Percentiles rank a stretch among this genome's conserved stretches.
Evolutionary conservation across 75 land plant species (phyloP).

Genomic region (Selaginella tamariscina): DNA sequence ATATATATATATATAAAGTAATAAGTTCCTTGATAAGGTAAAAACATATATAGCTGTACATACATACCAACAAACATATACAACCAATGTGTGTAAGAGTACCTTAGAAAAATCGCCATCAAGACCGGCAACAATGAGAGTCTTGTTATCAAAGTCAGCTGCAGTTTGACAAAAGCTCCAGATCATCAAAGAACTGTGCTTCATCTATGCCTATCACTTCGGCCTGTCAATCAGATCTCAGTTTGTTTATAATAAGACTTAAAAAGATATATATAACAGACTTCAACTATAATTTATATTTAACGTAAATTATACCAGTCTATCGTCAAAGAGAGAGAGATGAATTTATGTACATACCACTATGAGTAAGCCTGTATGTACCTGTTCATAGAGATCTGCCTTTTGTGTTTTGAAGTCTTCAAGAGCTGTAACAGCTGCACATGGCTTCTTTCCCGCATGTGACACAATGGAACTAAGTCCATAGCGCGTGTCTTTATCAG

Average conservation of each 20-base stretch:
- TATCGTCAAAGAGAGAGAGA: neutral
- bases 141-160: slow-evolving; percentile 85
- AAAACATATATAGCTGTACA: neutral
- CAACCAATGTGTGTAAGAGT: neutral
- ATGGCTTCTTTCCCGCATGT: slow-evolving; percentile 73
- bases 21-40: neutral
- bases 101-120: slow-evolving; percentile 94
- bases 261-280: neutral
- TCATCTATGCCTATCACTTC: slow-evolving; percentile 97
- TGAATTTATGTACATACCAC: neutral
- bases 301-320: neutral
- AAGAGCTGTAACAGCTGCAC: slow-evolving; percentile 50
- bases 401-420: slow-evolving; percentile 39
- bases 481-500: slow-evolving; percentile 74
- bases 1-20: neutral
- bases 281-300: neutral
- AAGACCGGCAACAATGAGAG: slow-evolving; percentile 75
- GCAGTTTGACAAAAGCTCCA: slow-evolving; percentile 75
- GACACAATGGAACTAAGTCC: slow-evolving; percentile 58
- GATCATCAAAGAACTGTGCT: slow-evolving; percentile 87
- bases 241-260: neutral
- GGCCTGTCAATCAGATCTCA: slow-evolving; percentile 30
- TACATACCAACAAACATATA: neutral
- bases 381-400: slow-evolving; percentile 65
- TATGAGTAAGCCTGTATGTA: slow-evolving; percentile 6